Evolutionary conservation across 1,139 yeast genomes (phyloP).

Genomic region (Yamadazyma siamensis): DNA sequence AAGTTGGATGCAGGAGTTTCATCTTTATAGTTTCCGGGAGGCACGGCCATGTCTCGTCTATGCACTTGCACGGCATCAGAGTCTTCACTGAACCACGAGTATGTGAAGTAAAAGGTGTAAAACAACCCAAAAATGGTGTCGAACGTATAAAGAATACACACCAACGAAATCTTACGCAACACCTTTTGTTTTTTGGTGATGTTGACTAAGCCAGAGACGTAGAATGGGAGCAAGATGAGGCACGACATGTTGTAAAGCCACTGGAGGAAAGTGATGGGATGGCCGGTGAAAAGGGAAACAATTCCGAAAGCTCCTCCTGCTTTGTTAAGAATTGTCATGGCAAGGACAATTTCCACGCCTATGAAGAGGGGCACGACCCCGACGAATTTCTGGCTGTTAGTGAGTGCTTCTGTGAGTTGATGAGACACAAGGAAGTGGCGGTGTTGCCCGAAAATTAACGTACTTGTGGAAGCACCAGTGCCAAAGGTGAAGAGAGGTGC

Average conservation of each 20-base stretch:
- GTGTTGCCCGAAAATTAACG: no score
- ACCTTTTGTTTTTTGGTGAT: constrained; percentile 28
- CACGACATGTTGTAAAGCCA: constrained; percentile 78
- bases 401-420: not conserved
- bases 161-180: constrained; percentile 50
- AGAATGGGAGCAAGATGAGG: constrained; percentile 61
- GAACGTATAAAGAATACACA: constrained; percentile 57
- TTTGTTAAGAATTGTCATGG: constrained; percentile 78
- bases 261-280: constrained; percentile 78
- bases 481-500: constrained; percentile 3
- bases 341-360: constrained; percentile 84
- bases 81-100: constrained; percentile 67
- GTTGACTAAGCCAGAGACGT: constrained; percentile 55
- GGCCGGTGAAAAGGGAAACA: constrained; percentile 83
- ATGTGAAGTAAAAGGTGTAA: constrained; percentile 71
- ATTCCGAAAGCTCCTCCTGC: constrained; percentile 89
- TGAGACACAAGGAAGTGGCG: no score
- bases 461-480: constrained; percentile 11
- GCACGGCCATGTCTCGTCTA: constrained; percentile 3
- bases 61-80: constrained; percentile 12
- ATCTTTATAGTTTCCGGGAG: constrained; percentile 2
- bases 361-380: constrained; percentile 72
- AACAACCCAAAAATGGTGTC: constrained; percentile 68
- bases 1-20: constrained; percentile 10
- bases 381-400: constrained; percentile 43